Percentiles rank a stretch among this genome's conserved stretches.
phyloP scores from a whole-genome alignment of 2,329 filamentous ascomycete species.

The Ilyonectria robusta region DNA sequence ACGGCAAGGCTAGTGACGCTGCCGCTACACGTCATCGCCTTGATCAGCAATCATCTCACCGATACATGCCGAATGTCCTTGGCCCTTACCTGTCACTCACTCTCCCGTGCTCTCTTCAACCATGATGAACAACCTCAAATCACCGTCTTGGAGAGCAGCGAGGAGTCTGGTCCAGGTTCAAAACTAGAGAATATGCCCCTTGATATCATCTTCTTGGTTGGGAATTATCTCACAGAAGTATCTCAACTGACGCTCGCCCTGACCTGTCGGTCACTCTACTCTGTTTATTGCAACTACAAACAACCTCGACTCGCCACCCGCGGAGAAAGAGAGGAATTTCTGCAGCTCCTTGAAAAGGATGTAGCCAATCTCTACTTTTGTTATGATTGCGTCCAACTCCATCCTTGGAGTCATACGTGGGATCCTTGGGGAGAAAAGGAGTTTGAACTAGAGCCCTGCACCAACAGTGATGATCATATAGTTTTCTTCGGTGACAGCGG shows the following conservation, averaged over 20 bases:
- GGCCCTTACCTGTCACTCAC: too few relatives aligned
- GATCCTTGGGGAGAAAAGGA: not conserved
- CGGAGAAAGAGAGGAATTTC: not conserved
- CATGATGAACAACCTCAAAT: too few relatives aligned
- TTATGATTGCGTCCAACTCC: slow-evolving; percentile 13
- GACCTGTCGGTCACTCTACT: slow-evolving; percentile 13
- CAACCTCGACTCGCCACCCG: not conserved
- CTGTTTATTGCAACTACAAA: not conserved
- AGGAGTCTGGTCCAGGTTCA: too few relatives aligned
- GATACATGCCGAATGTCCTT: slow-evolving; percentile 8
- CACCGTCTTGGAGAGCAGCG: too few relatives aligned
- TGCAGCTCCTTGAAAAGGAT: slow-evolving; percentile 20
- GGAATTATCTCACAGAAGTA: not conserved
- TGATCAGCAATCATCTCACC: slow-evolving; percentile 8
- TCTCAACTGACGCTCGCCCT: slow-evolving; percentile 16
- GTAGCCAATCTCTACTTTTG: slow-evolving; percentile 15
- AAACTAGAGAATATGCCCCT: not conserved
- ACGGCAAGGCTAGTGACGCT: not conserved
- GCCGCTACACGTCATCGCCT: slow-evolving; percentile 10
- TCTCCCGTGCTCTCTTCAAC: too few relatives aligned
- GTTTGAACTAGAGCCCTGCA: not conserved
- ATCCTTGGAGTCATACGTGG: not conserved
- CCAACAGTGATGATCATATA: not conserved
- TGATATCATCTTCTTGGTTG: slow-evolving; percentile 20
- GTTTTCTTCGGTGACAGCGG: not conserved